Percentiles rank a stretch among this genome's conserved stretches.
Evolutionary conservation across 1,139 yeast genomes (phyloP).

Genomic region (Debaryomyces fabryi): DNA sequence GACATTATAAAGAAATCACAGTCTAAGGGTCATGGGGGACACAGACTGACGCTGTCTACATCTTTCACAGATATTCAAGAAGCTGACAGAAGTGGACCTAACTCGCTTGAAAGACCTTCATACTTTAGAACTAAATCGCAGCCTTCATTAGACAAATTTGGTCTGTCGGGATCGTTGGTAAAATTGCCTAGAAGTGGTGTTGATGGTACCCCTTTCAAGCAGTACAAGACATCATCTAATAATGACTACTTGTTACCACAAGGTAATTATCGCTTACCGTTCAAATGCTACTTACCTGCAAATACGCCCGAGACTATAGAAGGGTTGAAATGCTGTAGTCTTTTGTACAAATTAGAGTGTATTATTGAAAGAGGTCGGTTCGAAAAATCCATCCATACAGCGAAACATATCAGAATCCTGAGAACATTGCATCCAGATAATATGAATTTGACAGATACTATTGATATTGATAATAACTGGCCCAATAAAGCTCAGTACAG

Average conservation of each 20-base stretch:
- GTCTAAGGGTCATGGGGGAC: background rate
- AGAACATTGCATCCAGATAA: conserved; percentile 58
- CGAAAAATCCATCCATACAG: conserved; percentile 42
- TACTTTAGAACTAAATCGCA: conserved; percentile 24
- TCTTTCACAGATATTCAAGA: conserved; percentile 6
- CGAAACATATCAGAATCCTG: conserved; percentile 38
- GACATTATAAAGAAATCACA: conserved; percentile 4
- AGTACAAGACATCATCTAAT: conserved; percentile 21
- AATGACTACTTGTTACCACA: conserved; percentile 55
- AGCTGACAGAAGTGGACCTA: background rate
- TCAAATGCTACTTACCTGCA: conserved; percentile 56
- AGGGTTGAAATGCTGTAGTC: conserved; percentile 58
- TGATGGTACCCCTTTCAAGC: conserved; percentile 49
- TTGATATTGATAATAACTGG: conserved; percentile 66
- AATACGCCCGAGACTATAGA: conserved; percentile 69
- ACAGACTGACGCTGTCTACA: background rate
- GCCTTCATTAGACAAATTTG: conserved; percentile 13
- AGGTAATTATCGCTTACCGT: conserved; percentile 72
- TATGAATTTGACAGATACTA: conserved; percentile 53
- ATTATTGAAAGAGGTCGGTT: conserved; percentile 56
- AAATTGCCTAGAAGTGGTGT: conserved; percentile 41
- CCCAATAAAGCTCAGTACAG: conserved; percentile 66
- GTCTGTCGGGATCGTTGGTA: conserved; percentile 10
- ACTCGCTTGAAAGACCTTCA: conserved; percentile 19
- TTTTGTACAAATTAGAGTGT: conserved; percentile 58